A percentile compares a stretch with the other conserved stretches of the same genome.
Conservation (phyloP, 2,329 filamentous ascomycete species). For the Sclerotinia minor region DNA sequence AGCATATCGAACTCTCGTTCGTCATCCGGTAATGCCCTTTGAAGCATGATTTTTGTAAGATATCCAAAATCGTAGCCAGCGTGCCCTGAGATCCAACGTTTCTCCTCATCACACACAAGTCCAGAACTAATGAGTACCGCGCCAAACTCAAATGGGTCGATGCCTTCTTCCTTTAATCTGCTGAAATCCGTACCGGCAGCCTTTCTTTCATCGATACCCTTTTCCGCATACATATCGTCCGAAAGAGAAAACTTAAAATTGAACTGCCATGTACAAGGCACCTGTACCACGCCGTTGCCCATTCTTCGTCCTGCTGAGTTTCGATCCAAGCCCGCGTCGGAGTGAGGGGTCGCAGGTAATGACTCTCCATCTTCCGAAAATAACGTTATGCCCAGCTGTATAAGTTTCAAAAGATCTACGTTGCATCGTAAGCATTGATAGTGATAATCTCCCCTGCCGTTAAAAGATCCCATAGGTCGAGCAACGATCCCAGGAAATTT, state of each 20-base stretch:
- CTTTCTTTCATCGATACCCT: slow-evolving; percentile 87
- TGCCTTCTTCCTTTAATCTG: slow-evolving; percentile 81
- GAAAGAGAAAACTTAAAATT: slow-evolving; percentile 97
- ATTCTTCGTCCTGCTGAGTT: slow-evolving; percentile 47
- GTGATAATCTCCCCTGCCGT: slow-evolving; percentile 95
- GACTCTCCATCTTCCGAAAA: slow-evolving; percentile 90
- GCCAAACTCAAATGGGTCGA: slow-evolving; percentile 86
- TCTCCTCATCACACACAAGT: slow-evolving; percentile 80
- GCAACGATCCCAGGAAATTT: slow-evolving; percentile 98
- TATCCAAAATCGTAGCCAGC: slow-evolving; percentile 98
- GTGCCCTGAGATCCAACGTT: slow-evolving; percentile 97
- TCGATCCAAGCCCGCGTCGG: slow-evolving; percentile 45
- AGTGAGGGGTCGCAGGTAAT: slow-evolving; percentile 63
- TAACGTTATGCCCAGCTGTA: slow-evolving; percentile 91
- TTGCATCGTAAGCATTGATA: slow-evolving; percentile 98
- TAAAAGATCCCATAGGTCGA: slow-evolving; percentile 90
- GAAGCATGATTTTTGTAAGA: slow-evolving; percentile 88
- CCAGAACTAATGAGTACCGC: slow-evolving; percentile 89
- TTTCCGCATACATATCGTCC: slow-evolving; percentile 96
- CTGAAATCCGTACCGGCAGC: slow-evolving; percentile 92
- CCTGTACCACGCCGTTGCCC: slow-evolving; percentile 50
- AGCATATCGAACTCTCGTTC: slow-evolving; percentile 86
- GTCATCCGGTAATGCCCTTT: slow-evolving; percentile 79
- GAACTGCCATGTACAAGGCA: slow-evolving; percentile 96
- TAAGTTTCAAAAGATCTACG: slow-evolving; percentile 95